Base-by-base conservation (phyloP, 768 basidiomycete species). In the Collybiopsis luxurians region DNA sequence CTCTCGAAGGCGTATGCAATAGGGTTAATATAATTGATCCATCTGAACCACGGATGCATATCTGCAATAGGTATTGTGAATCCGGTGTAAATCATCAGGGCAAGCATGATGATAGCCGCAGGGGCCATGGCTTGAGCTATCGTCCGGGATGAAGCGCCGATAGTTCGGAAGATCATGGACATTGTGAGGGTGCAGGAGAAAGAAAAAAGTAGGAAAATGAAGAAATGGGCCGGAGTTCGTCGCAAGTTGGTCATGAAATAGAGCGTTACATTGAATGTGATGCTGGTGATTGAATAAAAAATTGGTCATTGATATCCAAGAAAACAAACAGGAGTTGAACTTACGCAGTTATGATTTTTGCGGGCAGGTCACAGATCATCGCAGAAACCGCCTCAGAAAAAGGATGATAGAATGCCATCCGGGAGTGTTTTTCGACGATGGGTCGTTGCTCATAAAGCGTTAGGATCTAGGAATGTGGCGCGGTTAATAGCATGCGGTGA, bases 191-290 rank as follows among this genome's bases (percentile, higher is more conserved):
- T 57, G 53, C 30, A 61, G n/a, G 28, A 11, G 58, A 72, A 72
- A 47, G 68, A 71, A 67, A 75, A 70, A 10, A 77, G 67, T 28
- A 73, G 57, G 64, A 71, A 75, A 34, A 73, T 69, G 66, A 73
- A 74, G 68, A 79, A 77, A 3, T 70, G 63, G 23, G 67, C 69
- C 0, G 78, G 72, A 26, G 68, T 67, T 17, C 74, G 60, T 11
- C 65, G 66, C 1, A 77, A 68, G 43, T 79, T 72, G 19, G 66
- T 68, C 75, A 78, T 75, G 60, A 78, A 78, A 61, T 79, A 78
- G 23, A 76, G 55, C 24, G 66, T 67, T 19, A 74, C 38, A 60
- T 74, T 74, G 66, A 71, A 69, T 26, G 56, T 36, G 36, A 57
- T 50, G 63, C 56, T 53, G n/a, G n/a, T n/a, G 69, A 0, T 7